Conservation (phyloP, 2,329 filamentous ascomycete genomes). For the Sclerotinia spermophila region DNA sequence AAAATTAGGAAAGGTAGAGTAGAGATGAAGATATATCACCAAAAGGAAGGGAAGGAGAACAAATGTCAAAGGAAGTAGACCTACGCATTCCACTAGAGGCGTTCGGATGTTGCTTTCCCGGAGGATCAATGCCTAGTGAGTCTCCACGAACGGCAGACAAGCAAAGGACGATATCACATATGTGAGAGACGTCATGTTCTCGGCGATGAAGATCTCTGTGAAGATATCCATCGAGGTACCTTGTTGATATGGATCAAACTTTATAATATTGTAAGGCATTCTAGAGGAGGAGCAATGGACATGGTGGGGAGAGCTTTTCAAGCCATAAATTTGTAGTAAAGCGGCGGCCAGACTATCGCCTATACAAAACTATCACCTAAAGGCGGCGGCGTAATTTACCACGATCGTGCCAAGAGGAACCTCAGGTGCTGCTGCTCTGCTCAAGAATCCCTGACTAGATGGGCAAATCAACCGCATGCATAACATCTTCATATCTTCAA, state of each 20-base stretch:
- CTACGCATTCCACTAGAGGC: slow-evolving; percentile 1
- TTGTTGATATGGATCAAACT: not conserved
- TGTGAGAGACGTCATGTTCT: not conserved
- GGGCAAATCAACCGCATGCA: not conserved
- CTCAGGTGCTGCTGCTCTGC: not conserved
- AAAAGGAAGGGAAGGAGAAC: not conserved
- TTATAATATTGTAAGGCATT: not conserved
- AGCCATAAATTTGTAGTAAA: not conserved
- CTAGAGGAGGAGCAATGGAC: not conserved
- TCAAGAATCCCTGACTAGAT: not conserved
- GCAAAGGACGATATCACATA: not conserved
- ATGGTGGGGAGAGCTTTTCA: no score
- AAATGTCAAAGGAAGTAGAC: not conserved
- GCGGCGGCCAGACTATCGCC: not conserved
- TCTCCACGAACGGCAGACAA: not conserved
- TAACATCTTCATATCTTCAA: not conserved
- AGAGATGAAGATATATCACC: not conserved
- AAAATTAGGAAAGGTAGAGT: not conserved
- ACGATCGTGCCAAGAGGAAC: not conserved
- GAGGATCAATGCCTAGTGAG: not conserved
- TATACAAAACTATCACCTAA: not conserved
- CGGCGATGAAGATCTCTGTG: not conserved
- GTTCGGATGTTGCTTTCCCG: slow-evolving; percentile 8
- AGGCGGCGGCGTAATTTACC: not conserved
- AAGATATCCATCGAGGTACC: not conserved